These are phyloP conservation scores for Cylindrotheca fusiformis DNA, from an alignment of 108 stramenopile species.

Conservation along the genomic window DNA sequence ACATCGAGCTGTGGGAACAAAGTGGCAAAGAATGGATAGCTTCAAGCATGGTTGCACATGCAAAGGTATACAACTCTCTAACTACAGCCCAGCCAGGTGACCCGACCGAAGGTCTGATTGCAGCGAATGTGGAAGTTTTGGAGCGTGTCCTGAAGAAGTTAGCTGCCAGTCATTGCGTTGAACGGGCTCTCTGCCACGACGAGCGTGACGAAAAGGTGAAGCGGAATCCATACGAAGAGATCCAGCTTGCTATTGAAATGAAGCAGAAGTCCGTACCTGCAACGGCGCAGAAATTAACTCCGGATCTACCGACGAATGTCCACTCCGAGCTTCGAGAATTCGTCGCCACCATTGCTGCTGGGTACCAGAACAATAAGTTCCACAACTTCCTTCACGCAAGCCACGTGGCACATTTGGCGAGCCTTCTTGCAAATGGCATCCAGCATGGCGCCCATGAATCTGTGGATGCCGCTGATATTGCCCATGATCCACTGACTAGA, in stretches of 20 bases:
- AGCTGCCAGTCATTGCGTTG: too few species aligned
- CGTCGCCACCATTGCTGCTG: slow-evolving; percentile 3
- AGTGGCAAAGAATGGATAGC: not conserved
- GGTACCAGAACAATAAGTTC: slow-evolving; percentile 6
- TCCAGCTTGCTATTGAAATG: not conserved
- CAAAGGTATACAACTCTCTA: not conserved
- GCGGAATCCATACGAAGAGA: not conserved
- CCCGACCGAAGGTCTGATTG: not conserved
- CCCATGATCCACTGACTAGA: slow-evolving; percentile 33
- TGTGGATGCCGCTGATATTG: slow-evolving; percentile 22
- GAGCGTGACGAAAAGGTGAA: too few species aligned
- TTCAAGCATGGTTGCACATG: not conserved
- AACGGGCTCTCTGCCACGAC: too few species aligned
- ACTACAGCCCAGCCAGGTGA: not conserved
- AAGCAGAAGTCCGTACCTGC: not conserved
- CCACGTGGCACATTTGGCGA: slow-evolving; percentile 10
- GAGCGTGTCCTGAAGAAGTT: not conserved
- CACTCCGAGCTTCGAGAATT: slow-evolving; percentile 5
- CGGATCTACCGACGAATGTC: not conserved
- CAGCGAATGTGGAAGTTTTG: not conserved
- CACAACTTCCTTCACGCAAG: slow-evolving; percentile 22
- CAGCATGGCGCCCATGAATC: not conserved
- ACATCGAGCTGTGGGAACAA: not conserved
- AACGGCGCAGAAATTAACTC: not conserved
- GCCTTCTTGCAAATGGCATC: not conserved